Percentiles rank a stretch among this genome's conserved stretches.
phyloP scores from a whole-genome alignment of 805 yeast species.

The Yamadazyma scolyti region DNA sequence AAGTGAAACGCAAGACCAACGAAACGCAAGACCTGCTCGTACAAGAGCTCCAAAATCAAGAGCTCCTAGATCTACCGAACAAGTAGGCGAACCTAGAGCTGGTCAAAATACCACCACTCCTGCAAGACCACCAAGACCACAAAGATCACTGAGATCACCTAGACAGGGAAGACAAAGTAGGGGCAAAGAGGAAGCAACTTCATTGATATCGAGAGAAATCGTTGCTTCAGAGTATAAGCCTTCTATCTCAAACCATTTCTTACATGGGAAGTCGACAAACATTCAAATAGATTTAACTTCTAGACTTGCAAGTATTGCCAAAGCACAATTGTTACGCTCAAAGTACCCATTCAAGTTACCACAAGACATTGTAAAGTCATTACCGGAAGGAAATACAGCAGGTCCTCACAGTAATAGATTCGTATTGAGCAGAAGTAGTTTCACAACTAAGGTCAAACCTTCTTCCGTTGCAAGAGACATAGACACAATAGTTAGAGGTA shows the following conservation, averaged over 20 bases:
- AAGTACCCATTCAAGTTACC: slow-evolving; percentile 42
- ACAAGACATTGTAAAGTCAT: slow-evolving; percentile 23
- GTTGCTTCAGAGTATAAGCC: slow-evolving; percentile 7
- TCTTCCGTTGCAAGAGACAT: slow-evolving; percentile 24
- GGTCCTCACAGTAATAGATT: too few species aligned
- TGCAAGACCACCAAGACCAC: slow-evolving; percentile 4
- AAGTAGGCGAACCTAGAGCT: too few species aligned
- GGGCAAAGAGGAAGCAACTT: not conserved
- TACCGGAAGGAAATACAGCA: too few species aligned
- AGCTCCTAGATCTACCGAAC: too few species aligned
- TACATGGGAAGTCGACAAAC: slow-evolving; percentile 35
- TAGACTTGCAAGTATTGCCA: slow-evolving; percentile 39
- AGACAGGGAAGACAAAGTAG: too few species aligned
- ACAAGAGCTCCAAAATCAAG: slow-evolving; percentile 6
- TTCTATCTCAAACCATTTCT: slow-evolving; percentile 20
- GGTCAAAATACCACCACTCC: too few species aligned
- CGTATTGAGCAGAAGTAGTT: slow-evolving; percentile 26
- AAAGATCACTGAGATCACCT: too few species aligned
- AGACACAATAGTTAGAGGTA: slow-evolving; percentile 31
- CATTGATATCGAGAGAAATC: slow-evolving; percentile 7
- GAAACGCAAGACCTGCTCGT: slow-evolving; percentile 1
- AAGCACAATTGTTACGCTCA: slow-evolving; percentile 32
- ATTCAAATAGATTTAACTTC: slow-evolving; percentile 23
- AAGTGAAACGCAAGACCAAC: not conserved
- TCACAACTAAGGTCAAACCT: slow-evolving; percentile 18